Evolutionary conservation across 345 rosid species (phyloP), one percentile per base, ranked within the genome.

Genomic region (Trapa incisa): DNA sequence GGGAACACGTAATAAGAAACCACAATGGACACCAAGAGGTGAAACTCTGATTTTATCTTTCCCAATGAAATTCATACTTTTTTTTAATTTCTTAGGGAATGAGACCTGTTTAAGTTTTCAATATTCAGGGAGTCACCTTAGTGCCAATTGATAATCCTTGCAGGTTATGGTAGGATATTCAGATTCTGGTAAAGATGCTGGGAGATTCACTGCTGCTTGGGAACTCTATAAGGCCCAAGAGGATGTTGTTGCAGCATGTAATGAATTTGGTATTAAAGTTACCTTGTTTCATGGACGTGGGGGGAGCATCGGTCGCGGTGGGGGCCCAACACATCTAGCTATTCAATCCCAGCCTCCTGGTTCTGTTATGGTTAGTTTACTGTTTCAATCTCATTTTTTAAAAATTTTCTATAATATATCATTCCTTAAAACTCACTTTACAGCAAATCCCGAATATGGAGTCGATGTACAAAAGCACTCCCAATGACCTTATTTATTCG

Each of bases 161-260:
- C 69, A 89, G 98, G 98, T 93, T 68, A 90, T 93, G 98, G 98
- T 93, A 74, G 98, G 98, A 77, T 93, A 88, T 81, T 90, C 97
- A 58, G 97, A 93, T 79, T 90, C 99, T 38, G 99, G 99, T 64
- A 93, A 93, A 85, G 99, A 90, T 76, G 89, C 99, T 65, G 96
- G 99, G n/a, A 88, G 96, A 63, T 93, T 93, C 75, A 88, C 99
- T 17, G 99, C 99, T 43, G 99, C 97, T 10, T 93, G 97, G 97
- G 99, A 93, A 76, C 95, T 93, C 37, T 93, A 93, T 80, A 93
- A 93, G 81, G 98, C 98, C 57, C 98, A 90, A 73, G 98, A 91
- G 80, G 90, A 91, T 82, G 99, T 93, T 82, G 97, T 87, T 64
- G 91, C 92, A 47, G 96, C 97, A 35, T 93, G 97, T 73, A 87